Evolutionary conservation across 352 stramenopile genomes (phyloP), one percentile per base, ranked within the genome.

Genomic region (Pythium biforme): DNA sequence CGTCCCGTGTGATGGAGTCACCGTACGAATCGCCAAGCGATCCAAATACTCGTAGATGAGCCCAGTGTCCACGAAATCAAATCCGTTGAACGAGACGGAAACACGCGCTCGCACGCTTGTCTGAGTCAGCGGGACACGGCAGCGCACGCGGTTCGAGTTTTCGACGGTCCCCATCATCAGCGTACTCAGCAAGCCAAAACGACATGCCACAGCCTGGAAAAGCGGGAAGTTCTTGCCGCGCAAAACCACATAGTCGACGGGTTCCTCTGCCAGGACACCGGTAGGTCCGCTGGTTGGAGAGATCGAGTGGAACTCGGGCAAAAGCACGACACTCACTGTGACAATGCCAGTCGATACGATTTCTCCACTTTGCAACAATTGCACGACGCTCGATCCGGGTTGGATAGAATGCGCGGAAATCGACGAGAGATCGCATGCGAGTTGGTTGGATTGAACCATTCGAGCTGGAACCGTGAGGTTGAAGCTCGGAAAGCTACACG

Each of bases 71-170:
- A 82, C 47, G 49, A 84, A 91, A 41, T 93, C 81, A 1, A 78
- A 66, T 2, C 66, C 64, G 61, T 96, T 92, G 45, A 94, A 90
- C 0, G 80, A 90, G 14, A 96, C 52, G 0, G 68, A 55, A 41
- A 89, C 20, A 1, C 59, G 20, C 11, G 76, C 69, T 5, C 43
- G 48, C n/a, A 59, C 68, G 9, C 68, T 50, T 1, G 70, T 55
- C 17, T 46, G 31, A 0, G 70, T 71, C 0, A 45, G 26, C 15
- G 82, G 82, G 10, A 91, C 73, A 2, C 66, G 56, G 27, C 81
- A 90, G 11, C 63, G 74, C 4, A 88, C 14, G 26, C 59, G 60
- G 14, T 76, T 75, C 0, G 55, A 52, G 33, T 41, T 78, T 20
- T 77, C 55, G 48, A 84, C 84, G 0, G 53, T 73, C 0, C 79